phyloP scores from a whole-genome alignment of 2,329 filamentous ascomycete species.

The Calonectria montana region DNA sequence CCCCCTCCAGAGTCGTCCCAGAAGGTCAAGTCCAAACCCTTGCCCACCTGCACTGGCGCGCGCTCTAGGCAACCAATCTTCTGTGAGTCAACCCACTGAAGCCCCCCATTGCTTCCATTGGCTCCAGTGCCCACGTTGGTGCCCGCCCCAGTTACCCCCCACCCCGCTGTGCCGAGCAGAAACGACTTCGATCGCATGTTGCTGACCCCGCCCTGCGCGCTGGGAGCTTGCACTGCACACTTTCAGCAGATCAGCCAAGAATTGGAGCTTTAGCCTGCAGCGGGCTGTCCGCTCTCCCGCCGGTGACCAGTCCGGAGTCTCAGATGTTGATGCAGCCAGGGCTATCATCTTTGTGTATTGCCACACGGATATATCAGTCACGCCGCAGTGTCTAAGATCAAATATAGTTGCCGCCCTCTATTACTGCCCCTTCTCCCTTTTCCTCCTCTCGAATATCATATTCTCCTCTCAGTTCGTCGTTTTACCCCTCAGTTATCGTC shows the following conservation, averaged over 20 bases:
- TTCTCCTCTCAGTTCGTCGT: neutral
- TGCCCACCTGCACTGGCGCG: neutral
- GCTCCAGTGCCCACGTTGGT: neutral
- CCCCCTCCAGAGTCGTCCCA: neutral
- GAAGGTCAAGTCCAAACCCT: constrained; percentile 8
- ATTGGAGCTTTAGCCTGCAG: neutral
- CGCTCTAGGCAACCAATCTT: neutral
- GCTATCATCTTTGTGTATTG: neutral
- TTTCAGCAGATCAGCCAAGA: neutral
- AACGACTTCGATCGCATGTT: neutral
- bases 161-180: neutral
- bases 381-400: neutral
- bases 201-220: neutral
- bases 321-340: neutral
- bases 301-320: constrained; percentile 1
- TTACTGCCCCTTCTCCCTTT: neutral
- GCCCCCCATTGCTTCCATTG: neutral
- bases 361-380: constrained; percentile 9
- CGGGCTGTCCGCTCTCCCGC: neutral
- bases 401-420: neutral
- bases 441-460: neutral
- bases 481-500: neutral
- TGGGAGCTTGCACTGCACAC: constrained; percentile 1
- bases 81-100: neutral
- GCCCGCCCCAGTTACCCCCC: neutral